phyloP scores from a whole-genome alignment of 108 stramenopile genomes.

The Nitzschia palea region DNA sequence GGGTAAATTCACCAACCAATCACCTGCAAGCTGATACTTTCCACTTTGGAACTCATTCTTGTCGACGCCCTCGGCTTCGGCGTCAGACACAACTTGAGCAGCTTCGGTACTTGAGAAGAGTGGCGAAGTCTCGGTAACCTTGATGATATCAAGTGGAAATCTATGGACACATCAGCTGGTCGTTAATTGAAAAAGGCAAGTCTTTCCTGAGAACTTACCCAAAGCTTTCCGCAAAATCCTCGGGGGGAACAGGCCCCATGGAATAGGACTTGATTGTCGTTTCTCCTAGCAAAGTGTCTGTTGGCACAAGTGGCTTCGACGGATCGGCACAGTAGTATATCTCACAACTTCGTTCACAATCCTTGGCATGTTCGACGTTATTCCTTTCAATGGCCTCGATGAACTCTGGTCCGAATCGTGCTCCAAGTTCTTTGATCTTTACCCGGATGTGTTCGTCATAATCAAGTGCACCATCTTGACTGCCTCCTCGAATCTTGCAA shows the following conservation, averaged over 20 bases:
- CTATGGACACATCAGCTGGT: neutral
- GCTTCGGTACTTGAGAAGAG: conserved; percentile 50
- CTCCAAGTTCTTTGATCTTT: conserved; percentile 33
- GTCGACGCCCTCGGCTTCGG: conserved; percentile 53
- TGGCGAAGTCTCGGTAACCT: conserved; percentile 46
- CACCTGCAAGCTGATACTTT: conserved; percentile 69
- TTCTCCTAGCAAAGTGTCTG: conserved; percentile 6
- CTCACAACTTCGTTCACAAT: conserved; percentile 60
- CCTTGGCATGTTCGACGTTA: conserved; percentile 45
- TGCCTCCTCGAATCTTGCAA: neutral
- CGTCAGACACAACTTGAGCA: conserved; percentile 30
- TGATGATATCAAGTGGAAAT: conserved; percentile 64
- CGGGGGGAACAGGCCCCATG: conserved; percentile 63
- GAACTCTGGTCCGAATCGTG: conserved; percentile 42
- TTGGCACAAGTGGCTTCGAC: conserved; percentile 5
- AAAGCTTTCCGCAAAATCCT: conserved; percentile 65
- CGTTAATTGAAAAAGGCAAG: neutral
- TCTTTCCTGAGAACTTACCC: conserved; percentile 14
- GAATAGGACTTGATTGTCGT: conserved; percentile 53
- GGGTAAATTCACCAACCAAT: conserved; percentile 62
- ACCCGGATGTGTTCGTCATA: conserved; percentile 5
- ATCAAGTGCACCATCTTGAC: conserved; percentile 22
- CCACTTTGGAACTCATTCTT: conserved; percentile 63
- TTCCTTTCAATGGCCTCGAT: conserved; percentile 43
- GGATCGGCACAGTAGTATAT: conserved; percentile 48